Base-by-base conservation (phyloP, 2,329 filamentous ascomycete species). In the Sphaerulina musiva region DNA sequence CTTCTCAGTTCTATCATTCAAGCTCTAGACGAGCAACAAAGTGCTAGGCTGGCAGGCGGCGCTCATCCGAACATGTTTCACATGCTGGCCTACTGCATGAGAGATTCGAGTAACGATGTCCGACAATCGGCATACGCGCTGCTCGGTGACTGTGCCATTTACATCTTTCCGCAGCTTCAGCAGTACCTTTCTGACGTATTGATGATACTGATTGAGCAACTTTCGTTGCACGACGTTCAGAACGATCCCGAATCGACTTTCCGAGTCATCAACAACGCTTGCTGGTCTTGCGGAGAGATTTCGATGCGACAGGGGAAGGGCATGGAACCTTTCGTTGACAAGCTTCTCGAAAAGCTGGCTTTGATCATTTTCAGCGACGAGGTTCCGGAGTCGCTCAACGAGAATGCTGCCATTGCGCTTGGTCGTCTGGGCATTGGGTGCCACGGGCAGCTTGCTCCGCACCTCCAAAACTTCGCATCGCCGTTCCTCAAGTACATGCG, bases 251-350 rank as follows among this genome's bases (percentile, higher is more conserved):
- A 95, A 59, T 86, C 82, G 14, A 85, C 84, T 11, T 96, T 95
- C 70, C 89, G 90, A 56, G 91, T 97, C 31, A 84, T 97, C 56
- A 98, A 97, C 79, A 98, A 98, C 68, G 92, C 93, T 20, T 97
- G 92, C 74, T 98, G 93, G 93, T 95, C 91, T 6, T 85, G 84
- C 23, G 93, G 93, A 41, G 93, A 98, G 74, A 93, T 97, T 58
- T 83, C 90, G 12, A 84, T 95, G 70, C 84, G 89, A 57, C 80
- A 87, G 68, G 82, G 84, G 58, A 75, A 77, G 31, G 82, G 80
- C 51, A 87, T 96, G 82, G 79, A 79, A 1, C 86, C 85, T 1
- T 95, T 86, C 68, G 80, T 90, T 8, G 83, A 87, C 20, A 81
- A 86, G 58, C 76, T 98, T 12, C 83, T 95, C 55, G 80, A 85